Evolutionary conservation across 768 basidiomycete species (phyloP).

Genomic region (Trametes sanguinea): DNA sequence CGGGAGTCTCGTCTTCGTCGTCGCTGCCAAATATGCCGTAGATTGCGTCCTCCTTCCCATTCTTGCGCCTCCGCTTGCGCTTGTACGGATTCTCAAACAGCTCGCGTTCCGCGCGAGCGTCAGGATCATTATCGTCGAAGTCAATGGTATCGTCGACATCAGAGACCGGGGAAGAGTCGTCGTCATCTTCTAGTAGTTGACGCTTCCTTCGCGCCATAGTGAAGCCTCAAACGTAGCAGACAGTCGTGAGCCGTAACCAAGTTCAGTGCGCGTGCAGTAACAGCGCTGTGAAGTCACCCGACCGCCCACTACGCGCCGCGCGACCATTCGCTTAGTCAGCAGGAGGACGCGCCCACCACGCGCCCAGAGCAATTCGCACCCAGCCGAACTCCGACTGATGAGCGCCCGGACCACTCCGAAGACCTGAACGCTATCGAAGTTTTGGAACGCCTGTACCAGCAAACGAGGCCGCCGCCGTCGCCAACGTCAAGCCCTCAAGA

Average conservation of each 20-base stretch:
- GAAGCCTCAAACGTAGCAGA: neutral
- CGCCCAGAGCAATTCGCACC: neutral
- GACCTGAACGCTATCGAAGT: slow-evolving; percentile 24
- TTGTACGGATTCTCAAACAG: slow-evolving; percentile 79
- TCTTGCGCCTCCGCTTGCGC: slow-evolving; percentile 63
- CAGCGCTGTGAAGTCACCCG: neutral
- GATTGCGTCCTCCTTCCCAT: slow-evolving; percentile 70
- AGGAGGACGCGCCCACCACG: neutral
- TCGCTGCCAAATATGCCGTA: slow-evolving; percentile 78
- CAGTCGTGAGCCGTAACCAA: neutral
- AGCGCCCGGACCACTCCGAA: slow-evolving; percentile 12
- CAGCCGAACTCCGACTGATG: slow-evolving; percentile 22
- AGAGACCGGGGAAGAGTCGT: slow-evolving; percentile 66
- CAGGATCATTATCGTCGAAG: slow-evolving; percentile 54
- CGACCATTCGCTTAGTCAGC: neutral
- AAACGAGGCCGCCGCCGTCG: slow-evolving; percentile 35
- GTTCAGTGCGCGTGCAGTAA: neutral
- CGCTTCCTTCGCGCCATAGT: slow-evolving; percentile 78
- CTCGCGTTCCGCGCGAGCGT: slow-evolving; percentile 69
- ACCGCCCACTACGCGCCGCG: neutral
- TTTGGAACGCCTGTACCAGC: slow-evolving; percentile 23
- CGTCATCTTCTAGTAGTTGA: slow-evolving; percentile 67
- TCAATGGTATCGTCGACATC: slow-evolving; percentile 44
- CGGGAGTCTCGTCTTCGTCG: slow-evolving; percentile 59
- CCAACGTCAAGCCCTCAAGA: slow-evolving; percentile 38